A percentile compares a stretch with the other conserved stretches of the same genome.
Evolutionary conservation across 495 filamentous ascomycete genomes (phyloP).

Genomic region (Sporormia fimetaria): DNA sequence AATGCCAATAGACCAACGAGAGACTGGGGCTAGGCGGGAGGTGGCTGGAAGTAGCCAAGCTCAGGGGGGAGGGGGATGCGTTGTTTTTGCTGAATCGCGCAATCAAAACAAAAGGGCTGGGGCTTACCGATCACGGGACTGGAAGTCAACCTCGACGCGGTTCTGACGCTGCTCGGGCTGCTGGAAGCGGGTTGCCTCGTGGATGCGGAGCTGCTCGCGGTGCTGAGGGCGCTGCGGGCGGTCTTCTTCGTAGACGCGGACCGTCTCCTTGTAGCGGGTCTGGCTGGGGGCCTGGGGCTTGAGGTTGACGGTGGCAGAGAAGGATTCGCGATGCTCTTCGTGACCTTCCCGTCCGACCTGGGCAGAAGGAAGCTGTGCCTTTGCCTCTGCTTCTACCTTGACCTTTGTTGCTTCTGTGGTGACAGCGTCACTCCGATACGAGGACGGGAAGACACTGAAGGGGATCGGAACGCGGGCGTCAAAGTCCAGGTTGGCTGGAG

Average conservation of each 20-base stretch:
- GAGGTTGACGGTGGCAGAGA: conserved; percentile 46
- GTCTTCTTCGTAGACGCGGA: conserved; percentile 33
- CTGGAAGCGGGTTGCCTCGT: conserved; percentile 26
- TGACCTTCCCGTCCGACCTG: conserved; percentile 94
- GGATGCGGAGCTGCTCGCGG: conserved; percentile 30
- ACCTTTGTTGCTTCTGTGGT: conserved; percentile 59
- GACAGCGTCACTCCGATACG: conserved; percentile 87
- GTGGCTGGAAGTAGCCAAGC: conserved; percentile 19
- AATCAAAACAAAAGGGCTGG: conserved; percentile 30
- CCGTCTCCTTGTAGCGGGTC: conserved; percentile 56
- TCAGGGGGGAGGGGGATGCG: no score
- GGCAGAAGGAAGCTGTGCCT: conserved; percentile 58
- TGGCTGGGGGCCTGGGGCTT: conserved; percentile 47
- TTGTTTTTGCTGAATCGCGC: conserved; percentile 21
- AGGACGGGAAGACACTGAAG: conserved; percentile 98
- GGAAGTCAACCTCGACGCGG: conserved; percentile 40
- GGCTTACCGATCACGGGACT: conserved; percentile 23
- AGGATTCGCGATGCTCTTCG: conserved; percentile 49
- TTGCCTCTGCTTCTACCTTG: conserved; percentile 81
- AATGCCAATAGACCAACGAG: no score
- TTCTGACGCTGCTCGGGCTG: conserved; percentile 19
- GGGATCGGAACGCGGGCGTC: conserved; percentile 98
- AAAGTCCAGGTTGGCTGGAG: conserved; percentile 98
- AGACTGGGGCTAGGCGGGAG: conserved; percentile 11
- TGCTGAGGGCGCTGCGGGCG: conserved; percentile 23